Evolutionary conservation across 768 basidiomycete genomes (phyloP).

Genomic region (Lentinus brumalis): DNA sequence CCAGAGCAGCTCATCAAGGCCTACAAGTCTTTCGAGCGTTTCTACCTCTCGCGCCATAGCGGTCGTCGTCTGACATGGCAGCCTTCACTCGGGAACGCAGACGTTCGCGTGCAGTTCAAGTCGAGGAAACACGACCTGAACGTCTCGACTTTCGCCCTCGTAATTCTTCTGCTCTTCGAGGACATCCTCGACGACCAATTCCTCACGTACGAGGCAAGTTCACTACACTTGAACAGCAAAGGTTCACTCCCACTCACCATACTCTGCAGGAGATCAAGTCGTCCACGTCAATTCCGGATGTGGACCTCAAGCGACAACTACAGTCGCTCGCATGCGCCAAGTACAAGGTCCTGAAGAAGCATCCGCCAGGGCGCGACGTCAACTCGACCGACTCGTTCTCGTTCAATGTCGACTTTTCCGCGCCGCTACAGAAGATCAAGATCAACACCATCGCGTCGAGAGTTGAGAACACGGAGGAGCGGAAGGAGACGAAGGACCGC

Average conservation of each 20-base stretch:
- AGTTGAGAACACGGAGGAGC: slow-evolving; percentile 84
- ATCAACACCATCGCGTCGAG: slow-evolving; percentile 87
- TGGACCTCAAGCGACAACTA: slow-evolving; percentile 86
- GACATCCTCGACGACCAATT: slow-evolving; percentile 64
- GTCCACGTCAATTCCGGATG: slow-evolving; percentile 71
- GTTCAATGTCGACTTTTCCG: slow-evolving; percentile 83
- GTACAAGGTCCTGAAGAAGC: slow-evolving; percentile 89
- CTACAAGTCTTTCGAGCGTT: slow-evolving; percentile 80
- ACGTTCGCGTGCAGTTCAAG: slow-evolving; percentile 84
- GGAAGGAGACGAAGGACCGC: slow-evolving; percentile 85
- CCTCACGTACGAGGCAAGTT: slow-evolving; percentile 73
- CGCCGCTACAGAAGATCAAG: slow-evolving; percentile 88
- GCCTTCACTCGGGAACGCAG: slow-evolving; percentile 85
- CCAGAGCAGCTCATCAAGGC: slow-evolving; percentile 64
- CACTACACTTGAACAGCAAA: not conserved
- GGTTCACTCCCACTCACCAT: not conserved
- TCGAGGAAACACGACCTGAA: slow-evolving; percentile 83
- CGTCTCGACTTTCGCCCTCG: slow-evolving; percentile 85
- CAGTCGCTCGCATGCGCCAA: slow-evolving; percentile 97
- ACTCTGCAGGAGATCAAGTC: slow-evolving; percentile 76
- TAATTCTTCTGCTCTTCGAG: slow-evolving; percentile 89
- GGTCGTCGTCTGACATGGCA: slow-evolving; percentile 94
- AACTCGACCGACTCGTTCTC: slow-evolving; percentile 77
- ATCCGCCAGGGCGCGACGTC: slow-evolving; percentile 86
- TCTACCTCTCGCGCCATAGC: slow-evolving; percentile 86